These are phyloP conservation scores for Fusarium circinatum DNA, from an alignment of 2,329 filamentous ascomycete genomes.

Conservation along the genomic window DNA sequence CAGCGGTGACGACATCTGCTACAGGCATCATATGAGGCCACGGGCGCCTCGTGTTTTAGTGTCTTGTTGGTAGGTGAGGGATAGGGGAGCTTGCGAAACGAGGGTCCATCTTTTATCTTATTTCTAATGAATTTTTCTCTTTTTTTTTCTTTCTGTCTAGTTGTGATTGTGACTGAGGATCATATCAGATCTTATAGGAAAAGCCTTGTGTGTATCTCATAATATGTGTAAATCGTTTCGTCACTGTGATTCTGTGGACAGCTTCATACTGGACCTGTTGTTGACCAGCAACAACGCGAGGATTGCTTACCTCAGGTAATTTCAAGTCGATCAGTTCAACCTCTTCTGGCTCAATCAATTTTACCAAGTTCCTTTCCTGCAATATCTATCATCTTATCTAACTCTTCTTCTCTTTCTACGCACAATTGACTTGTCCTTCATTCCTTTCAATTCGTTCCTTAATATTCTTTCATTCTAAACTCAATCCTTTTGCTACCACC, in stretches of 20 bases:
- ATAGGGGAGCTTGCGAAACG: slow-evolving; percentile 2
- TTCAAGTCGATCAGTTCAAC: slow-evolving; percentile 30
- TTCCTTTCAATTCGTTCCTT: slow-evolving; percentile 31
- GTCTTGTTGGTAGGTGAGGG: neutral
- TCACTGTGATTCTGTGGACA: slow-evolving; percentile 28
- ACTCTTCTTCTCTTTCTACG: neutral
- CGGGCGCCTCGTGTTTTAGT: slow-evolving; percentile 36
- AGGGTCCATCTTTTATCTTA: slow-evolving; percentile 27
- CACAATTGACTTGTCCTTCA: slow-evolving; percentile 35
- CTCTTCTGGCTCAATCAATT: slow-evolving; percentile 24
- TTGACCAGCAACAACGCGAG: slow-evolving; percentile 32
- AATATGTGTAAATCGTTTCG: slow-evolving; percentile 1
- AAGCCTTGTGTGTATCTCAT: neutral
- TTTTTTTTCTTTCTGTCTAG: neutral
- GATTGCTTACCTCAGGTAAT: slow-evolving; percentile 38
- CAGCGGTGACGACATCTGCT: slow-evolving; percentile 34
- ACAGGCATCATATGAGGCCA: slow-evolving; percentile 5
- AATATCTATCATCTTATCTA: slow-evolving; percentile 8
- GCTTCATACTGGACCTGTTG: slow-evolving; percentile 20
- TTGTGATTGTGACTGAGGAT: neutral
- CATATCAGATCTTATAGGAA: slow-evolving; percentile 2
- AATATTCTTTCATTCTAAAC: neutral
- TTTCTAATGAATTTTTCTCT: neutral
- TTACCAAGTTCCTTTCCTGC: slow-evolving; percentile 22
- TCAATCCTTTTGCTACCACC: slow-evolving; percentile 6